phyloP scores from a whole-genome alignment of 352 stramenopile species.

The Phytophthora meadii region DNA sequence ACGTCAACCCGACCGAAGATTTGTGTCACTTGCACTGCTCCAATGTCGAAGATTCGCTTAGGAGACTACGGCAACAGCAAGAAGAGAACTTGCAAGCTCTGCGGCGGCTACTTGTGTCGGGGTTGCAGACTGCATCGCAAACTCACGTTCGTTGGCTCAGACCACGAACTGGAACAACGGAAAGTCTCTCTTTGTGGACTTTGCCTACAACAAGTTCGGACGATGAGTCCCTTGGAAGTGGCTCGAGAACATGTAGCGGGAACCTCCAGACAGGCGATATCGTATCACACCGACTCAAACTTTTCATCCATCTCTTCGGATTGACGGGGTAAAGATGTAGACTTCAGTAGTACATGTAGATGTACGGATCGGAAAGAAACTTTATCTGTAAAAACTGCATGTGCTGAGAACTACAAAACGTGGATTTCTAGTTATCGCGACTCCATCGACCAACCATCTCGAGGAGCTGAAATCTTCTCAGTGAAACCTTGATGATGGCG shows the following conservation, averaged over 20 bases:
- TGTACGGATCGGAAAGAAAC: too few relatives aligned
- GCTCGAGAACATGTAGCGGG: constrained; percentile 23
- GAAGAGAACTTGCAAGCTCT: constrained; percentile 44
- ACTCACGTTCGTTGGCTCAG: constrained; percentile 35
- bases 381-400: too few relatives aligned
- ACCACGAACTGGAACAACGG: constrained; percentile 34
- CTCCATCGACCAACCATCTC: too few relatives aligned
- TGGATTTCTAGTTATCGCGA: too few relatives aligned
- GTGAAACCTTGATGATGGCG: too few relatives aligned
- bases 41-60: constrained; percentile 24
- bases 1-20: constrained; percentile 17
- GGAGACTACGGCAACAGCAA: constrained; percentile 34
- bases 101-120: constrained; percentile 41
- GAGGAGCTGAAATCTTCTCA: too few relatives aligned
- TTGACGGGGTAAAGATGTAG: neutral
- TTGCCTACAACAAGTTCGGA: constrained; percentile 31
- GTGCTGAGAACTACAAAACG: too few relatives aligned
- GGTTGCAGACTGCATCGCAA: constrained; percentile 48
- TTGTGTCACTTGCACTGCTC: constrained; percentile 37
- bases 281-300: neutral
- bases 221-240: constrained; percentile 35
- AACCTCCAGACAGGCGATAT: constrained; percentile 2
- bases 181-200: constrained; percentile 43
- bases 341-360: too few relatives aligned
- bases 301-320: constrained; percentile 10